Evolutionary conservation across 2,329 filamentous ascomycete genomes (phyloP), one percentile per base, ranked within the genome.

Genomic region (Epichloe sp.): DNA sequence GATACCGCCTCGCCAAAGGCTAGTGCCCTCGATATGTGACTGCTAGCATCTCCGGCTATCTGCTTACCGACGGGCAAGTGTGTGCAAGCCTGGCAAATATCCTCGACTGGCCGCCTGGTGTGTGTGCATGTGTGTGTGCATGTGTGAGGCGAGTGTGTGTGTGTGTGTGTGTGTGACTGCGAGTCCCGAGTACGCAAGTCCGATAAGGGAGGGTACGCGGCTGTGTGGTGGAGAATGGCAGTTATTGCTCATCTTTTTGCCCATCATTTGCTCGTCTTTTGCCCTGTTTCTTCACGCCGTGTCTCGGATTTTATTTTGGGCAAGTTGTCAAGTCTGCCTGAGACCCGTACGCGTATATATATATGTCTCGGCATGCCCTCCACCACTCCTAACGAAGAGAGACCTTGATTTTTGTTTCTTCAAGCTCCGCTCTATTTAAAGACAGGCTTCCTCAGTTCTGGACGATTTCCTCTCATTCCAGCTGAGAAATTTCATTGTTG

Each of bases 401-500:
- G 38, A 10, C 36, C 8, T 44, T 11, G 35, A 17, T 21, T 11
- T 11, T 5, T 11, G 21, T 12, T 46, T 11, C 17, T 51, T 48
- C 34, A 35, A 35, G 23, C 34, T 46, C 26, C 38, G 31, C 35
- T 31, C 26, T 31, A 36, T 44, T 23, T 48, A n/a, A 11, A 34
- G 15, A 41, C 12, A n/a, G 34, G 44, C 34, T 38, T 52, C 41
- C 45, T 50, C 49, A 46, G 43, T 40, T 50, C 45, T 45, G 43
- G 49, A 47, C 19, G 4, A 10, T 19, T 12, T 15, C 6, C 31
- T 44, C 42, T 34, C 5, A 36, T 36, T 8, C 42, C 14, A 36
- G 21, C 47, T 49, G 47, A 52, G 36, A 51, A 51, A 44, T 21
- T 37, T 34, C 35, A 52, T 41, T 34, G 43, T 52, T 34, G 50